Base-by-base conservation (phyloP, 2,329 filamentous ascomycete species). In the Fusarium bulbicola region DNA sequence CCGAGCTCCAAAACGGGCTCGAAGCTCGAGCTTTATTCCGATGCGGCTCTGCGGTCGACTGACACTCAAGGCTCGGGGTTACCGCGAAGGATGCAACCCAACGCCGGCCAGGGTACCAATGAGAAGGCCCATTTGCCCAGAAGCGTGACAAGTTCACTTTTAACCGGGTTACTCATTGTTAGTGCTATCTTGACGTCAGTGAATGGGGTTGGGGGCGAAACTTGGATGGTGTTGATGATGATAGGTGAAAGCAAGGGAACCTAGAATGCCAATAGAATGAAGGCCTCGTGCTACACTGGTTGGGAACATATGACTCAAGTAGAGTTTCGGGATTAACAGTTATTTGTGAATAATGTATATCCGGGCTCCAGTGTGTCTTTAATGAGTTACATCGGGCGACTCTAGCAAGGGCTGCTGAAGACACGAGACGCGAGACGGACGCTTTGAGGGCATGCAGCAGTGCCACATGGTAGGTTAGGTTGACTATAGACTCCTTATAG, bases 41-140 rank as follows among this genome's bases (percentile, higher is more conserved):
- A 61, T 56, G 66, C 39, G 63, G 56, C 49, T 68, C 63, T 68
- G 63, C 63, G 32, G 30, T 36, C 32, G 21, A 43, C 24, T 34
- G 28, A 50, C 21, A 46, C 26, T 46, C 30, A 28, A 61, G 49
- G 43, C 49, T 56, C 49, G 57, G 49, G 13, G 26, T 50, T 46
- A 37, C 43, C 45, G 39, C 30, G 30, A 47, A 34, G 20, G 46
- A 47, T 67, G 63, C 49, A 43, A 60, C 62, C 30, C 43, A 46
- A 37, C n/a, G 21, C 15, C 28, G 18, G 43, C 21, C 30, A 37
- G 32, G 32, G 24, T 47, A 26, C 52, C 45, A 57, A 49, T 34
- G 21, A 43, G 40, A 30, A 46, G 32, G 12, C 36, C 28, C 37
- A 18, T 64, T 57, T 40, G 15, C 49, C n/a, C 32, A 21, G 37